These are phyloP conservation scores for Pyropia haitanensis DNA, from an alignment of 23 red algal genomes.

Conservation along the genomic window DNA sequence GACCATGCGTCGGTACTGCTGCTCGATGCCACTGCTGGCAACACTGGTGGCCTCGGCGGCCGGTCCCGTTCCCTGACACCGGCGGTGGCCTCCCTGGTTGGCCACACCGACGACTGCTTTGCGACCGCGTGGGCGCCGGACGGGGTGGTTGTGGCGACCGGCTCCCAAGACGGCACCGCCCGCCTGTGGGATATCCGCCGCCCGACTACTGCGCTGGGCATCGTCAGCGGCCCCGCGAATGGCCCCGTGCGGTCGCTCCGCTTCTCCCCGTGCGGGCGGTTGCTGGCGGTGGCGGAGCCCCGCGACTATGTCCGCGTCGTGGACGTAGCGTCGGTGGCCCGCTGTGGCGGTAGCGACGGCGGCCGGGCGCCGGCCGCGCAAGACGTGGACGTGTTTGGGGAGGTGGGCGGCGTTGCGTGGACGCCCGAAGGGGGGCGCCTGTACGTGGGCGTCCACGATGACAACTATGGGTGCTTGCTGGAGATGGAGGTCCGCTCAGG, in stretches of 20 bases:
- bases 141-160: slow-evolving; percentile 71
- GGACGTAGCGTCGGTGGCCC: slow-evolving; percentile 25
- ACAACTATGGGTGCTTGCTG: slow-evolving; percentile 55
- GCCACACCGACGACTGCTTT: slow-evolving; percentile 80
- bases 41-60: slow-evolving; percentile 4
- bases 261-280: slow-evolving; percentile 63
- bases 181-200: slow-evolving; percentile 86
- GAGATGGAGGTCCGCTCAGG: slow-evolving; percentile 1
- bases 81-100: slow-evolving; percentile 28
- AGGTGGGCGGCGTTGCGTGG: slow-evolving; percentile 69
- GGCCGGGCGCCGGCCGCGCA: slow-evolving; percentile 43
- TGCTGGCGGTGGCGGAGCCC: slow-evolving; percentile 69
- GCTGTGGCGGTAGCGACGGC: background rate
- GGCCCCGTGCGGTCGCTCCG: slow-evolving; percentile 74
- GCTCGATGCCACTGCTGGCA: slow-evolving; percentile 17
- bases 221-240: slow-evolving; percentile 24
- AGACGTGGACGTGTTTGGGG: slow-evolving; percentile 88
- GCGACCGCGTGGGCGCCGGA: slow-evolving; percentile 86
- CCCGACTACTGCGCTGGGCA: slow-evolving; percentile 19
- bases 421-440: slow-evolving; percentile 50
- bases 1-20: slow-evolving; percentile 55
- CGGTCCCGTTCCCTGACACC: too few relatives aligned
- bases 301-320: slow-evolving; percentile 83
- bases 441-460: slow-evolving; percentile 67
- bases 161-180: slow-evolving; percentile 81